Conservation (phyloP, 2,329 filamentous ascomycete genomes). For the Huntiella abstrusa region DNA sequence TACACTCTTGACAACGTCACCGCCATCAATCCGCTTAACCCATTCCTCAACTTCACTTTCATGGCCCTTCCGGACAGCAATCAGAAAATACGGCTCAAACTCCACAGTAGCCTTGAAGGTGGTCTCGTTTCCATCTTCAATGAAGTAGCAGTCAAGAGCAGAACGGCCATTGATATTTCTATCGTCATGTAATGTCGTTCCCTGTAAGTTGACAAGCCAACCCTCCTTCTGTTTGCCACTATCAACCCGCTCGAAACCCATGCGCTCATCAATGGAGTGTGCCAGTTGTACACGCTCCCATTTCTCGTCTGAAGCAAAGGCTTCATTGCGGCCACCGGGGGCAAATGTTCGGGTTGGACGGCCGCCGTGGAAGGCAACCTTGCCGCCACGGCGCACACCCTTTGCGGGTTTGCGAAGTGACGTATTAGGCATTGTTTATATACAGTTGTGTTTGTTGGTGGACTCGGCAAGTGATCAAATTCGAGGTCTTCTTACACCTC, state of each 20-base stretch:
- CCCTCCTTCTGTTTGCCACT: slow-evolving; percentile 64
- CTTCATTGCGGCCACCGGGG: slow-evolving; percentile 59
- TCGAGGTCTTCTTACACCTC: too few species aligned
- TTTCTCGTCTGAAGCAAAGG: slow-evolving; percentile 81
- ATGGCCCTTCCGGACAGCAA: slow-evolving; percentile 71
- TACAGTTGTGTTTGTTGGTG: slow-evolving; percentile 3
- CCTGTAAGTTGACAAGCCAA: slow-evolving; percentile 91
- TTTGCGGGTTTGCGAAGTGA: slow-evolving; percentile 41
- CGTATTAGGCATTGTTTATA: slow-evolving; percentile 37
- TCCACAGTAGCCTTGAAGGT: slow-evolving; percentile 94
- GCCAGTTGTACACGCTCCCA: slow-evolving; percentile 69
- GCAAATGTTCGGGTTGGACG: slow-evolving; percentile 59
- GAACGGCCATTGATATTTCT: slow-evolving; percentile 68
- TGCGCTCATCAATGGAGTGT: slow-evolving; percentile 78
- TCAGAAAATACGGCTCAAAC: slow-evolving; percentile 90
- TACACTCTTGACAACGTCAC: slow-evolving; percentile 64
- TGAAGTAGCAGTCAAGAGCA: slow-evolving; percentile 92
- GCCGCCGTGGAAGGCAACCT: slow-evolving; percentile 49
- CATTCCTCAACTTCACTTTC: slow-evolving; percentile 95
- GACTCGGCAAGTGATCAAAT: too few species aligned
- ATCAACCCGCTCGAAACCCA: slow-evolving; percentile 88
- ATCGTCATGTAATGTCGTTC: slow-evolving; percentile 72
- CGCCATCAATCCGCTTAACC: slow-evolving; percentile 58
- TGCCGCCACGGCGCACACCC: slow-evolving; percentile 51
- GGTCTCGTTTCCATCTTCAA: slow-evolving; percentile 50